These are phyloP conservation scores for Detonula confervacea DNA, from an alignment of 352 stramenopile species.

Conservation along the genomic window DNA sequence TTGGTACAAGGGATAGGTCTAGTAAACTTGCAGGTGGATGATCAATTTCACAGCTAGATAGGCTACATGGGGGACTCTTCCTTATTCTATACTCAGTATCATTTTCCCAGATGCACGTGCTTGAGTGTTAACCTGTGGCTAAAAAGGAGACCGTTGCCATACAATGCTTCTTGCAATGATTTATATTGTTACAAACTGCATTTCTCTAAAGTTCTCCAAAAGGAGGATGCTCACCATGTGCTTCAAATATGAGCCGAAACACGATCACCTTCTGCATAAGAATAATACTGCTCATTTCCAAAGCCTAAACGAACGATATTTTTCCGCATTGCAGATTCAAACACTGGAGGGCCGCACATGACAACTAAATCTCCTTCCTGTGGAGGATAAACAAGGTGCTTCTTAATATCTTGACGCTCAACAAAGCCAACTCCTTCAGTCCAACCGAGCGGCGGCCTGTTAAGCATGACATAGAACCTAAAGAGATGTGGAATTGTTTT, in stretches of 20 bases:
- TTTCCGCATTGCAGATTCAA: slow-evolving; percentile 56
- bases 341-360: slow-evolving; percentile 65
- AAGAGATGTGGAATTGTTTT: slow-evolving; percentile 29
- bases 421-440: slow-evolving; percentile 68
- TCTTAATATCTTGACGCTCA: slow-evolving; percentile 49
- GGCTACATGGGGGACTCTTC: no score
- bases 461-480: slow-evolving; percentile 60
- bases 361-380: slow-evolving; percentile 54
- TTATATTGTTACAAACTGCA: no score
- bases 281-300: slow-evolving; percentile 40
- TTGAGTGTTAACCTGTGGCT: no score
- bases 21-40: no score
- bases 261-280: slow-evolving; percentile 41
- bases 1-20: no score
- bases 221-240: no score
- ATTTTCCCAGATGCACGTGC: no score
- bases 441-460: slow-evolving; percentile 64
- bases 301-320: slow-evolving; percentile 35
- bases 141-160: no score
- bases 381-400: slow-evolving; percentile 56
- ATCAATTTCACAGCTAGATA: no score
- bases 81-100: no score
- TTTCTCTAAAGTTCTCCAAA: no score
- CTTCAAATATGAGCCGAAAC: slow-evolving; percentile 31
- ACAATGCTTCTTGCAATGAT: no score